A percentile compares a stretch with the other conserved stretches of the same genome.
These are phyloP conservation scores for Lolium perenne DNA, from an alignment of 176 grass and related monocot genomes.

Conservation along the genomic window DNA sequence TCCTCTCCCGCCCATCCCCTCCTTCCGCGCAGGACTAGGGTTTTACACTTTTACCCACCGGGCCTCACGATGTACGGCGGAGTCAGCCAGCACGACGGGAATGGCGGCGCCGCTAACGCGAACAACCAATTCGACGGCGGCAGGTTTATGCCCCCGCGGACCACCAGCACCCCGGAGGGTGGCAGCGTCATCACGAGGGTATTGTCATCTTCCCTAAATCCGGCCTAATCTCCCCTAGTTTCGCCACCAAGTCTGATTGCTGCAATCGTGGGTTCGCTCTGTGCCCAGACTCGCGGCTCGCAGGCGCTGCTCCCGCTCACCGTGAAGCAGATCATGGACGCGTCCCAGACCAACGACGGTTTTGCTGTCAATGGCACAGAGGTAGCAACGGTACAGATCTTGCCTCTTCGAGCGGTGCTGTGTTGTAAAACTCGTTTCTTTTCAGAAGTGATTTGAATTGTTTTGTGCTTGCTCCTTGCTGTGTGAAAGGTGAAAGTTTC, in stretches of 20 bases:
- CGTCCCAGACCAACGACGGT: conserved; percentile 63
- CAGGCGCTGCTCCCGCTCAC: conserved; percentile 79
- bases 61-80: background rate
- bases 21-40: background rate
- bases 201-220: background rate
- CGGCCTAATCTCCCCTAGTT: background rate
- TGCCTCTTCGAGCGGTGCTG: background rate
- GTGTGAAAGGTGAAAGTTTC: background rate
- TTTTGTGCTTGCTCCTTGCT: background rate
- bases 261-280: background rate
- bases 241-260: conserved; percentile 18
- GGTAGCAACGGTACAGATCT: conserved; percentile 65
- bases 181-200: conserved; percentile 59
- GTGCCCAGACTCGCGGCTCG: conserved; percentile 49
- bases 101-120: conserved; percentile 43
- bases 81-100: conserved; percentile 47
- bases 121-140: conserved; percentile 67
- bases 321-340: conserved; percentile 91
- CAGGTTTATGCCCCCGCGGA: conserved; percentile 85
- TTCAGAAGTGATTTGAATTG: background rate
- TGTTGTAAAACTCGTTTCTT: background rate
- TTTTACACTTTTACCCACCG: background rate
- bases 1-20: conserved; percentile 8
- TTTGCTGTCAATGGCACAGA: conserved; percentile 77
- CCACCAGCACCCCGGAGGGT: conserved; percentile 59